Conservation (phyloP, 129 eudicot species). For the Deinandra increscens region DNA sequence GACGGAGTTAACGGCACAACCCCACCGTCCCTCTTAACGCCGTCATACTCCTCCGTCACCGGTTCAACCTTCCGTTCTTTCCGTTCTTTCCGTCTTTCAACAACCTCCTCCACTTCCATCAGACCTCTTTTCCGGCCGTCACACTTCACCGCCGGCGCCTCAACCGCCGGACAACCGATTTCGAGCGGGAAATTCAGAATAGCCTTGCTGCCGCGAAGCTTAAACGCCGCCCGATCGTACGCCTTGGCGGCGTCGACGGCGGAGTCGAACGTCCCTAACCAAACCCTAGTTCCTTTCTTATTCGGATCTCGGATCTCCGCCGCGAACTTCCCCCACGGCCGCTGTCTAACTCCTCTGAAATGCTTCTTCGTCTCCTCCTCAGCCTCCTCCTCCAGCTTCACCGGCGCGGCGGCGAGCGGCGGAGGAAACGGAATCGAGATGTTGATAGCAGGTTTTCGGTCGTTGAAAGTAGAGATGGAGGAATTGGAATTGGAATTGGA, state of each 20-base stretch:
- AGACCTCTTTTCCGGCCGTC: slow-evolving; percentile 32
- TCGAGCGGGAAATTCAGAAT: slow-evolving; percentile 45
- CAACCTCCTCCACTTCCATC: not conserved
- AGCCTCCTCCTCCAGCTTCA: not conserved
- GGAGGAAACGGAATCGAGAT: slow-evolving; percentile 31
- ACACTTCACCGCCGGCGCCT: not conserved
- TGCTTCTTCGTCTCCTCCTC: too few species aligned
- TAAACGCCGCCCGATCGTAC: slow-evolving; percentile 41
- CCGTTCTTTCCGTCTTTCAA: too few species aligned
- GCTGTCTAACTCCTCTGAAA: slow-evolving; percentile 43
- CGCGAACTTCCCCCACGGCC: slow-evolving; percentile 55
- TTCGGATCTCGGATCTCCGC: slow-evolving; percentile 53
- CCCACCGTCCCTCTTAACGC: slow-evolving; percentile 14
- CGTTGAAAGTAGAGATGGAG: too few species aligned
- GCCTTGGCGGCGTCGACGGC: slow-evolving; percentile 46
- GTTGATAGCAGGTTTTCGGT: slow-evolving; percentile 29
- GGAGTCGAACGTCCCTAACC: slow-evolving; percentile 48
- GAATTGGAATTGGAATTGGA: too few species aligned
- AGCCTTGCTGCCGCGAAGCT: slow-evolving; percentile 47
- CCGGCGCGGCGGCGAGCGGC: not conserved
- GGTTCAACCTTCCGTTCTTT: slow-evolving; percentile 24
- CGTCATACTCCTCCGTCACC: not conserved
- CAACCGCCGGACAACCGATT: not conserved
- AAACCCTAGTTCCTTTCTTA: slow-evolving; percentile 42
- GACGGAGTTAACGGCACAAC: slow-evolving; percentile 43